Base-by-base conservation (phyloP, 495 filamentous ascomycete species). In the Talaromyces adpressus region DNA sequence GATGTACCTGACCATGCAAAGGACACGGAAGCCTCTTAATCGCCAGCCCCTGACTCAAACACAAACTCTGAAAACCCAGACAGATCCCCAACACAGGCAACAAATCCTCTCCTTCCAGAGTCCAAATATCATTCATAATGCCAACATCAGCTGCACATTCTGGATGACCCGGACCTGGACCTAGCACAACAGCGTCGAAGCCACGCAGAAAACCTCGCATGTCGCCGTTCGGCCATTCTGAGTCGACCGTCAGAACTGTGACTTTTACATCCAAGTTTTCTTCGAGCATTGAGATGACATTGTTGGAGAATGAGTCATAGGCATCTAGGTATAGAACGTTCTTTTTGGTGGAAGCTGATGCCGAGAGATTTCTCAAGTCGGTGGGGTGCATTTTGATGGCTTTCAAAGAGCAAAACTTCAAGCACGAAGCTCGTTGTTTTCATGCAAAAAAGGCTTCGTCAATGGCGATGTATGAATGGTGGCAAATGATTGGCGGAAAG, bases 271-370 rank as follows among this genome's bases (percentile, higher is more conserved):
- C 72, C 9, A 92, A 76, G 16, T 79, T 78, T 8, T 88, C 84
- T 64, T 86, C 79, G 18, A 97, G 81, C 66, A 94, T 85, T 16
- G 87, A 82, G 52, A 93, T 84, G 64, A 97, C 93, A 78, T 97
- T 97, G 76, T 96, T 90, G 51, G 93, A 88, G 77, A 97, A 97
- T 60, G 93, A 97, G 75, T 97, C 94, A 69, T 96, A 95, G 59
- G 92, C 91, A 71, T 98, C 94, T 51, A 98, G 75, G 72, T 94
- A 92, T 52, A 98, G 85, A 59, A 97, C 85, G 53, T 77, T 82
- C 47, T 73, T 79, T 41, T 57, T 51, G 23, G 45, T 36, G 16
- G 56, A 58, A 20, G 14, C 23, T 9, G 29, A 22, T 22, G 14
- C 2, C 9, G 56, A 58, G 16, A 16, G 16, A 2, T 16, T 8